Evolutionary conservation across 163 green algal species (phyloP).

Genomic region (Chlorella variabilis): DNA sequence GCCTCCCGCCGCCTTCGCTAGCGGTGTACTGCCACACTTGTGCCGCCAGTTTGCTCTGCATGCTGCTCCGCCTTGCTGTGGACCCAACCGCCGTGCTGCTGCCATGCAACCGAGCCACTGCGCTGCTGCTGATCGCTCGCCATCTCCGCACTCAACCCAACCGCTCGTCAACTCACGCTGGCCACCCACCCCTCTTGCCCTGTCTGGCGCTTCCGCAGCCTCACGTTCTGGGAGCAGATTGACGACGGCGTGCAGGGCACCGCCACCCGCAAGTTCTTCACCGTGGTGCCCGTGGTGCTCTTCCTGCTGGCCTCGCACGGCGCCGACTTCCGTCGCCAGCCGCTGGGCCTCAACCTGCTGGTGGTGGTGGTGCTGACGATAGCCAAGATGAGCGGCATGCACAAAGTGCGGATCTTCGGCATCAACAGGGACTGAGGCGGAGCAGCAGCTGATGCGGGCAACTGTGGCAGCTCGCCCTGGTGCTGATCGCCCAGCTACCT

Average conservation of each 20-base stretch:
- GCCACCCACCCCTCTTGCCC: not conserved
- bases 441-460: not conserved
- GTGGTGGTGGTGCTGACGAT: conserved; percentile 89
- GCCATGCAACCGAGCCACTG: no score
- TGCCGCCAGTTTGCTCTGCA: no score
- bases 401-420: conserved; percentile 93
- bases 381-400: conserved; percentile 91
- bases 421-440: conserved; percentile 87
- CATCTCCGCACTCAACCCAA: no score
- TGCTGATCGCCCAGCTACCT: no score
- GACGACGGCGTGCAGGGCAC: conserved; percentile 92
- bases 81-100: no score
- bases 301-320: conserved; percentile 90
- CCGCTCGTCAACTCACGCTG: no score
- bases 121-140: no score
- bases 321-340: conserved; percentile 89
- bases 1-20: not conserved
- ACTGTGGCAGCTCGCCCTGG: not conserved
- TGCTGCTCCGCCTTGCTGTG: no score
- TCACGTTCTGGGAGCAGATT: conserved; percentile 99
- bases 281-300: conserved; percentile 85
- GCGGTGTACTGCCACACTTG: no score
- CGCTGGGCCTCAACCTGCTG: conserved; percentile 85
- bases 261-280: conserved; percentile 95
- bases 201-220: conserved; percentile 25